Base-by-base conservation (phyloP, 441 rosid species). In the Biscutella laevigata region DNA sequence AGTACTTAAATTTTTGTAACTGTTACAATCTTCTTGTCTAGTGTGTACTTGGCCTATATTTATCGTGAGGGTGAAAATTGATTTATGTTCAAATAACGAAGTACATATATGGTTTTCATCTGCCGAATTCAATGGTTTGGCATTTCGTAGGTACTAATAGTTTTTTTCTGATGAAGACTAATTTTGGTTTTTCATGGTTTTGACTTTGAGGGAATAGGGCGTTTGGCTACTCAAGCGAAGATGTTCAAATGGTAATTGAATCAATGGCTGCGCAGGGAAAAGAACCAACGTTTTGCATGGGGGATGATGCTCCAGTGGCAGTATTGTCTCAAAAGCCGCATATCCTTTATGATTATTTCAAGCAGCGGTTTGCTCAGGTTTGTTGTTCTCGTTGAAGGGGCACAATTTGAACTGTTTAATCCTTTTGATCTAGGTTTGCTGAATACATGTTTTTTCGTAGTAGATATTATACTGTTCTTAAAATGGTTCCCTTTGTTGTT, bases 351-450 rank as follows among this genome's bases (percentile, higher is more conserved):
- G 97, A 94, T 80, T 94, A 94, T 74, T 88, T 94, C 63, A 94
- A 94, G 80, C 99, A 94, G 76, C 83, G 99, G 38, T 94, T 94
- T 88, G 99, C 99, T 43, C 99, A 94, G 99, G 99, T 88, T 58
- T 65, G 75, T 43, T 66, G 26, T 19, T 45, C 55, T 49, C 30
- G 33, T 17, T 37, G 21, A 10, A 53, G 13, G 49, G 34, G 34
- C 22, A 52, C 50, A 54, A 3, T 45, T 17, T 43, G 25, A 36
- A 15, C n/a, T 20, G 13, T 22, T 19, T 35, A n/a, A 6, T 24
- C 29, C 28, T 32, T 55, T 19, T 40, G 25, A 25, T 49, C 7
- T 48, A 26, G 10, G 44, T 43, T 49, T 48, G 8, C 4, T 43
- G 10, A 37, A 28, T 6, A 5, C 11, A 17, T 41, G 19, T 24